Evolutionary conservation across 441 rosid genomes (phyloP).

Genomic region (Geranium incanum): DNA sequence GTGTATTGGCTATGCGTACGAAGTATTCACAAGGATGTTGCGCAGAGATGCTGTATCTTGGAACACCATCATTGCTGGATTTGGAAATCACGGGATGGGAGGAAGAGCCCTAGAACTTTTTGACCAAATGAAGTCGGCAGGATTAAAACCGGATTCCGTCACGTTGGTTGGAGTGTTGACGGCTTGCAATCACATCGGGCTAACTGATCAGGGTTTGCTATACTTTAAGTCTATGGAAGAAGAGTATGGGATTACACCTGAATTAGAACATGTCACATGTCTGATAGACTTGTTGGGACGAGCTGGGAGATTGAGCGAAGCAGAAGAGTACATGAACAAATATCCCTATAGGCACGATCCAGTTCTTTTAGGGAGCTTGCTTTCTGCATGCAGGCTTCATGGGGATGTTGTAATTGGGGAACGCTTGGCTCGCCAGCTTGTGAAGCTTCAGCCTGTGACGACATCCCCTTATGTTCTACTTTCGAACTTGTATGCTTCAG

Average conservation of each 20-base stretch:
- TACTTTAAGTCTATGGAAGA: constrained; percentile 43
- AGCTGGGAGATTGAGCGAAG: constrained; percentile 46
- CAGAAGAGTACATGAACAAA: constrained; percentile 36
- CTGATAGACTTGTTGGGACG: constrained; percentile 62
- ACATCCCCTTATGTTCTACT: constrained; percentile 54
- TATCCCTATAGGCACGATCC: constrained; percentile 38
- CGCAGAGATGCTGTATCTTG: constrained; percentile 47
- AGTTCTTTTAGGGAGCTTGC: constrained; percentile 48
- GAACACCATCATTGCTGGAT: constrained; percentile 57
- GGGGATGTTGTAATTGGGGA: constrained; percentile 41
- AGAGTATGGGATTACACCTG: constrained; percentile 38
- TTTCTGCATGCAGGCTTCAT: constrained; percentile 49
- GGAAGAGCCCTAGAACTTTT: constrained; percentile 40
- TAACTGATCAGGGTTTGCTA: constrained; percentile 42
- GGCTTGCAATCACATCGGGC: constrained; percentile 62
- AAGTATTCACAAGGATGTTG: constrained; percentile 34
- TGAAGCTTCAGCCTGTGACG: constrained; percentile 36
- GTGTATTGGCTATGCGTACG: constrained; percentile 34
- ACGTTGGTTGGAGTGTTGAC: constrained; percentile 47
- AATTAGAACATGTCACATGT: constrained; percentile 53
- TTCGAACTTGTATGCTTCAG: constrained; percentile 53
- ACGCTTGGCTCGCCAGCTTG: constrained; percentile 37
- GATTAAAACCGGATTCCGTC: constrained; percentile 44
- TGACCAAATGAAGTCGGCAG: constrained; percentile 35
- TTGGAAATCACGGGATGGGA: constrained; percentile 52